These are phyloP conservation scores for Hygrophila difformis DNA, from an alignment of 257 asterid species.

Conservation along the genomic window DNA sequence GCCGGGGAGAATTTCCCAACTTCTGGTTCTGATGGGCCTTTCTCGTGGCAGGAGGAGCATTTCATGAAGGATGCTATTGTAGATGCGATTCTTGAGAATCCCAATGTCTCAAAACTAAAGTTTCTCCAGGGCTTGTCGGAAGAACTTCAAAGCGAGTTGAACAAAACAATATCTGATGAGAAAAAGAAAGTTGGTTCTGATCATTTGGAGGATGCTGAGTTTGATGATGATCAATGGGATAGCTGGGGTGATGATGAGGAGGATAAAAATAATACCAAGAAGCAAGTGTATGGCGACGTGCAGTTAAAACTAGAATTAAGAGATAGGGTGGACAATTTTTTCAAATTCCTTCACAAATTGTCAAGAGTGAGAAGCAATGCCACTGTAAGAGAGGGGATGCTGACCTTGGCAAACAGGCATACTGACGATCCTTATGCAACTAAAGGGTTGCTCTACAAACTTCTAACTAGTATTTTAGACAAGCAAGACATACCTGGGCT, in stretches of 20 bases:
- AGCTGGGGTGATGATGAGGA: slow-evolving; percentile 75
- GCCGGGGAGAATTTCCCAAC: slow-evolving; percentile 95
- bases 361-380: slow-evolving; percentile 50
- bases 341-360: slow-evolving; percentile 80
- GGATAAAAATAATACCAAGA: slow-evolving; percentile 44
- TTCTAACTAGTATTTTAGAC: slow-evolving; percentile 49
- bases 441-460: slow-evolving; percentile 66
- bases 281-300: slow-evolving; percentile 58
- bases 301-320: slow-evolving; percentile 86
- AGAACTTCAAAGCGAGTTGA: slow-evolving; percentile 49
- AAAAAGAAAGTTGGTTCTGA: slow-evolving; percentile 33
- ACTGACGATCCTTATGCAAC: slow-evolving; percentile 59
- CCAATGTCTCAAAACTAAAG: slow-evolving; percentile 47
- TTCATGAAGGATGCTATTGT: slow-evolving; percentile 93
- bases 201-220: slow-evolving; percentile 36
- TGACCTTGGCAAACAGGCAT: slow-evolving; percentile 38
- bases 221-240: slow-evolving; percentile 90
- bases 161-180: slow-evolving; percentile 32
- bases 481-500: slow-evolving; percentile 76
- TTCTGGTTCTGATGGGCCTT: slow-evolving; percentile 85
- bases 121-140: slow-evolving; percentile 66
- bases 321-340: slow-evolving; percentile 82
- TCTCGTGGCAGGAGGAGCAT: slow-evolving; percentile 99
- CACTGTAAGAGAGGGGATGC: slow-evolving; percentile 34
- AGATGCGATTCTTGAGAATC: slow-evolving; percentile 86